Evolutionary conservation across 768 basidiomycete genomes (phyloP).

Genomic region (Fibroporia radiculosa): DNA sequence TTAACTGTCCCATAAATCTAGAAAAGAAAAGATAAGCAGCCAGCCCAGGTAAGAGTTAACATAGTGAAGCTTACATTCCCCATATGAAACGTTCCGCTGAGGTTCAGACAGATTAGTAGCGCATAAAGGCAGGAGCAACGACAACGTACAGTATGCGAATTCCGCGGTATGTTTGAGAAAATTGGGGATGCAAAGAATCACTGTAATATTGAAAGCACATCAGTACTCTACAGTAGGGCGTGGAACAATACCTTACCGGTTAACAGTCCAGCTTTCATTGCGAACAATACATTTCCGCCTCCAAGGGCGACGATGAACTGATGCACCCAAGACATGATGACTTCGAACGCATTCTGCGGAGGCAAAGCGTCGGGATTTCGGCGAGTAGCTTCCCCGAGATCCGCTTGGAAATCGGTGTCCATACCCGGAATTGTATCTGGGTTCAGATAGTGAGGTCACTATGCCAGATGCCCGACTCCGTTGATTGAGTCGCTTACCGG

Average conservation of each 20-base stretch:
- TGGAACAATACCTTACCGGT: constrained; percentile 33
- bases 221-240: background rate
- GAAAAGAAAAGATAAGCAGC: background rate
- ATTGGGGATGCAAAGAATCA: constrained; percentile 52
- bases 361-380: constrained; percentile 74
- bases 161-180: constrained; percentile 44
- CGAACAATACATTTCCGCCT: constrained; percentile 58
- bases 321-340: constrained; percentile 39
- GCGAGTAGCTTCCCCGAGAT: constrained; percentile 47
- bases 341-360: constrained; percentile 52
- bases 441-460: background rate
- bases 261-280: constrained; percentile 62
- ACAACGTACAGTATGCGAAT: constrained; percentile 49
- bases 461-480: background rate
- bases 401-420: constrained; percentile 31
- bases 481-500: constrained; percentile 28
- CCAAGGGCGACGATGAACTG: constrained; percentile 30
- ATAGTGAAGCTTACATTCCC: constrained; percentile 48
- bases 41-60: background rate
- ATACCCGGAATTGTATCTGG: constrained; percentile 55
- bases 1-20: constrained; percentile 72
- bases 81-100: constrained; percentile 60
- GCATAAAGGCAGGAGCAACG: background rate
- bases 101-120: constrained; percentile 6
- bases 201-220: constrained; percentile 22